phyloP scores from a whole-genome alignment of 2,329 filamentous ascomycete genomes.

The Colletotrichum sp. region DNA sequence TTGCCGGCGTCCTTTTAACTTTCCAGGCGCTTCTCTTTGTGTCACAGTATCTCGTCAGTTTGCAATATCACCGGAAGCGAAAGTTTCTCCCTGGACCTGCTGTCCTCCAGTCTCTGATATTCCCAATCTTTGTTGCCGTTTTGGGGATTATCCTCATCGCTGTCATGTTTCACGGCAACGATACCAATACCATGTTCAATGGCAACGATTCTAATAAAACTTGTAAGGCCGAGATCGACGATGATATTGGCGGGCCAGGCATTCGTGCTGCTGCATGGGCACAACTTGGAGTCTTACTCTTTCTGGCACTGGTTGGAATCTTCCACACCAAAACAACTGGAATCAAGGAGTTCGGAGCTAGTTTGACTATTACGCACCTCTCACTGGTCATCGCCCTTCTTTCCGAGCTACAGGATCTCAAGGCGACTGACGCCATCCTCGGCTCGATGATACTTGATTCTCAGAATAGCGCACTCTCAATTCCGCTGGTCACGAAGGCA shows the following conservation, averaged over 20 bases:
- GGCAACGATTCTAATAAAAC: no score
- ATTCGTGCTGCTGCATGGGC: neutral
- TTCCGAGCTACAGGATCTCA: neutral
- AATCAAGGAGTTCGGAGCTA: neutral
- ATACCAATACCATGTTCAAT: no score
- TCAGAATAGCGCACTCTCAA: neutral
- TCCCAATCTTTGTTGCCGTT: neutral
- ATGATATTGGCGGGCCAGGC: neutral
- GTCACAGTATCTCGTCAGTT: neutral
- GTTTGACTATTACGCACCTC: neutral
- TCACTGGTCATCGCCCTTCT: neutral
- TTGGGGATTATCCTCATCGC: neutral
- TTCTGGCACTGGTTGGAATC: neutral
- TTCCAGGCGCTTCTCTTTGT: neutral
- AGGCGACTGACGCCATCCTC: neutral
- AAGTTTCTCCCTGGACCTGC: neutral
- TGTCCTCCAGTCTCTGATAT: neutral
- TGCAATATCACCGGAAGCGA: neutral
- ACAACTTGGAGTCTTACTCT: neutral
- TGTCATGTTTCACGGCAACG: neutral
- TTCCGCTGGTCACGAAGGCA: neutral
- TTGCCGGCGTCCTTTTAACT: neutral
- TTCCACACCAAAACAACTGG: neutral
- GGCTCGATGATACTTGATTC: conserved; percentile 5
- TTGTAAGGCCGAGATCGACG: no score